Conservation (phyloP, 495 filamentous ascomycete genomes). For the Tuber calosporum region DNA sequence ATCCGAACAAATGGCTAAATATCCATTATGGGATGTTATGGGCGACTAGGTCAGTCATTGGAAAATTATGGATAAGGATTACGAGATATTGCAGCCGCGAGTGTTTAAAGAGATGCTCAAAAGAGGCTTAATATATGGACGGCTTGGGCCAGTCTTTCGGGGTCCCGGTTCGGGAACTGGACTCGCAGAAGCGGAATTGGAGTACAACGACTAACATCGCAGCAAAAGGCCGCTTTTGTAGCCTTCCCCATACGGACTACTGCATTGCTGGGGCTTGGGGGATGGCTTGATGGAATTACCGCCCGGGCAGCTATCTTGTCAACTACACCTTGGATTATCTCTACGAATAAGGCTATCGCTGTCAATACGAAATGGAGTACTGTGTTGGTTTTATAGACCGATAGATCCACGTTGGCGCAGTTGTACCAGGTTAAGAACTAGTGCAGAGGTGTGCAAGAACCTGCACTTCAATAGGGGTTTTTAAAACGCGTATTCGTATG, state of each 20-base stretch:
- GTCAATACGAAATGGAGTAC: slow-evolving; percentile 67
- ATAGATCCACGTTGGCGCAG: slow-evolving; percentile 70
- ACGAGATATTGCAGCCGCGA: slow-evolving; percentile 76
- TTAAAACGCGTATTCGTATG: background rate
- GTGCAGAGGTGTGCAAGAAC: slow-evolving; percentile 56
- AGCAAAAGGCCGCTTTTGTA: slow-evolving; percentile 75
- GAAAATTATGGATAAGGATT: slow-evolving; percentile 83
- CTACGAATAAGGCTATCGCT: slow-evolving; percentile 84
- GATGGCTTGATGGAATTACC: slow-evolving; percentile 40
- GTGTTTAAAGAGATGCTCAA: slow-evolving; percentile 81
- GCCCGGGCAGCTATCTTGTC: slow-evolving; percentile 86
- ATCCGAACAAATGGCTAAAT: slow-evolving; percentile 71
- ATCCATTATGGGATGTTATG: slow-evolving; percentile 81
- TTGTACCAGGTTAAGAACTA: slow-evolving; percentile 57
- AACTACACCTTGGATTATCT: slow-evolving; percentile 95
- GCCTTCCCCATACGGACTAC: slow-evolving; percentile 59
- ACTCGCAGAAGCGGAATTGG: slow-evolving; percentile 89
- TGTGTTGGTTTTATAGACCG: slow-evolving; percentile 50
- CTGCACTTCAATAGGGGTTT: slow-evolving; percentile 69
- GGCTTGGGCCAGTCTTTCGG: slow-evolving; percentile 94
- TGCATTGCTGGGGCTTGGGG: background rate
- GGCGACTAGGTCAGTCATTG: slow-evolving; percentile 87
- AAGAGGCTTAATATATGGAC: slow-evolving; percentile 76
- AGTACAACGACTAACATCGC: slow-evolving; percentile 79
- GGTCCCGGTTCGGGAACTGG: slow-evolving; percentile 84